Base-by-base conservation (phyloP, 108 stramenopile genomes). In the Parmales sp. region DNA sequence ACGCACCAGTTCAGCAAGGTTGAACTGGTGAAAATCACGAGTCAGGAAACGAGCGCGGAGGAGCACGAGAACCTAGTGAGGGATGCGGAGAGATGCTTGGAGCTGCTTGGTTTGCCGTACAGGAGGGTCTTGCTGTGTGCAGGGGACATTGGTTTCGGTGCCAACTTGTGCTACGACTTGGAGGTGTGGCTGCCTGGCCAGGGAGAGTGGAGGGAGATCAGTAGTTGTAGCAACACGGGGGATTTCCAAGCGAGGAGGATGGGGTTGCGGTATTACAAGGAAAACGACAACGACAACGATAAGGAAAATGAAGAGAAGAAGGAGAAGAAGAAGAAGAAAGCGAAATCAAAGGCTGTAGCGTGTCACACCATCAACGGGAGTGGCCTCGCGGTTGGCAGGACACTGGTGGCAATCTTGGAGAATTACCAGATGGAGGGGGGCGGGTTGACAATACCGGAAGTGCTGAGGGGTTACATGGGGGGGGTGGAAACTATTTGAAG, bases 1-100 rank as follows among this genome's bases (percentile, higher is more conserved):
- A 91, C 93, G 37, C 98, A 99, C 74, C 98, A 99, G 81, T 97
- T 99, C 64, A 80, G 80, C 50, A 99, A 99, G 88, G 98, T 96
- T 8, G 98, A 99, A 78, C 70, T 99, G 72, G 95, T 97, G 37
- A 92, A 94, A 54, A 85, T 99, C 67, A 91, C 88, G 11, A 83
- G 83, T 22, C 81, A 92, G 28, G 84, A 86, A 37, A 73, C 81
- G 1, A 88, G 88, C 39, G 78, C 75, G 41, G 87, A 76, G 16
- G 86, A 95, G 71, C 95, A 96, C 73, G 91, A 97, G 64, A 69
- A 71, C 29, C 74, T 99, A 43, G 90, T 91, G 16, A 67, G 65
- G 45, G 82, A 93, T 66, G 95, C 95, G 37, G 90, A 93, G 73
- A 80, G 81, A 9, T 87, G 88, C 49, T 76, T 95, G 69, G 82